A percentile compares a stretch with the other conserved stretches of the same genome.
Evolutionary conservation across 331 rosid species (phyloP).

Genomic region (Cucumis variabilis): DNA sequence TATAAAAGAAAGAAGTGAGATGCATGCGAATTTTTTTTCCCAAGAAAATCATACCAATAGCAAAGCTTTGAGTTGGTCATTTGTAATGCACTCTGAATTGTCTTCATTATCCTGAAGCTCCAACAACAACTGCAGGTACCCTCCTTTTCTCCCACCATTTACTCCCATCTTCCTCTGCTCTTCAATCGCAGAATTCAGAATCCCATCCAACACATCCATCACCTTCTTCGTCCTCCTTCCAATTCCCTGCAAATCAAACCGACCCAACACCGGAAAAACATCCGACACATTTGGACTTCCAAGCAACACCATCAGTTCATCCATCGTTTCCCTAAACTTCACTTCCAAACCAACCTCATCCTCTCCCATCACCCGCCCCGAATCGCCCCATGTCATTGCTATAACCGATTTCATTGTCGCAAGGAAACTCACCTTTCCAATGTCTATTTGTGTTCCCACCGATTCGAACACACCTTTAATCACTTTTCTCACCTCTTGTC

Average conservation of each 20-base stretch:
- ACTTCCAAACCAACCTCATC: slow-evolving; percentile 8
- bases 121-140: slow-evolving; percentile 39
- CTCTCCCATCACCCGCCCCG: background rate
- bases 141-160: background rate
- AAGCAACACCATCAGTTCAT: slow-evolving; percentile 30
- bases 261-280: slow-evolving; percentile 34
- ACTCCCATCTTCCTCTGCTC: background rate
- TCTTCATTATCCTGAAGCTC: slow-evolving; percentile 28
- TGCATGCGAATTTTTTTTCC: no score
- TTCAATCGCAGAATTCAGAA: slow-evolving; percentile 35
- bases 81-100: slow-evolving; percentile 17
- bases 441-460: slow-evolving; percentile 27
- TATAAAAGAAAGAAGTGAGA: no score
- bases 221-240: slow-evolving; percentile 30
- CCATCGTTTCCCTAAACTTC: slow-evolving; percentile 30
- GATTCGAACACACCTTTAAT: slow-evolving; percentile 32
- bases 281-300: slow-evolving; percentile 45
- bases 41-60: slow-evolving; percentile 34
- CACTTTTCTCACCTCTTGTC: slow-evolving; percentile 38
- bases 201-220: background rate
- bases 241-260: slow-evolving; percentile 51
- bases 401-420: background rate
- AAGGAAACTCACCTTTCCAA: slow-evolving; percentile 27
- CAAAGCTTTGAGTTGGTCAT: slow-evolving; percentile 41
- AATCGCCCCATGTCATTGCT: slow-evolving; percentile 45